Base-by-base conservation (phyloP, 2,329 filamentous ascomycete species). In the Coniochaeta sp. region DNA sequence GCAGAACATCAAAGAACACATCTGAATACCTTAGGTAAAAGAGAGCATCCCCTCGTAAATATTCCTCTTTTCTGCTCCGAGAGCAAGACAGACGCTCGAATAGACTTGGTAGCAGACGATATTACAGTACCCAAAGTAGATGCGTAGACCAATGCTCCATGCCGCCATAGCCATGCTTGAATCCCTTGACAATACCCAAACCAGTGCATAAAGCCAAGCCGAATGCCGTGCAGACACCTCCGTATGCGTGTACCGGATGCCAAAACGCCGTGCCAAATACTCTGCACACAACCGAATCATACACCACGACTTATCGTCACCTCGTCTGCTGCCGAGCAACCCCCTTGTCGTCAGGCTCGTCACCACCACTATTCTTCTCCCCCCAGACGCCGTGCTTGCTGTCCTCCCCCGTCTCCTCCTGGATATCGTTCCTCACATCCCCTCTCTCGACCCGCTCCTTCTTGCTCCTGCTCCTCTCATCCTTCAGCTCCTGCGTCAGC, bases 401-500 rank as follows among this genome's bases (percentile, higher is more conserved):
- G 17, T 52, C 22, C 5, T 14, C 47, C n/a, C 30, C 47, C 47
- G 4, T n/a, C 24, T 52, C 47, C 26, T 52, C 24, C 12, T 17
- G 26, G 17, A 28, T 47, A 4, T 5, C 42, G 12, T 26, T 12
- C 19, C 19, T 26, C 7, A 22, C 19, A 26, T 26, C 26, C 3
- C 24, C 47, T 5, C 5, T 14, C 22, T 16, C 26, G 5, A 17
- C 47, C 47, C 30, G 10, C 22, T 28, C 24, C 22, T 52, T 77
- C 19, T 80, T 77, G 62, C 83, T 79, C 14, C 81, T 76, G 4
- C 71, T 59, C 32, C 69, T 65, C 28, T 68, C 67, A 57, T 69
- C 68, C 59, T 73, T 73, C 50, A 83, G 69, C 70, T 83, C 79
- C 14, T 74, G 71, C 57, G 82, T 78, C 40, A 93, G 74, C 61